These are phyloP conservation scores for Ascocoryne sarcoides DNA, from an alignment of 2,329 filamentous ascomycete species.

Conservation along the genomic window DNA sequence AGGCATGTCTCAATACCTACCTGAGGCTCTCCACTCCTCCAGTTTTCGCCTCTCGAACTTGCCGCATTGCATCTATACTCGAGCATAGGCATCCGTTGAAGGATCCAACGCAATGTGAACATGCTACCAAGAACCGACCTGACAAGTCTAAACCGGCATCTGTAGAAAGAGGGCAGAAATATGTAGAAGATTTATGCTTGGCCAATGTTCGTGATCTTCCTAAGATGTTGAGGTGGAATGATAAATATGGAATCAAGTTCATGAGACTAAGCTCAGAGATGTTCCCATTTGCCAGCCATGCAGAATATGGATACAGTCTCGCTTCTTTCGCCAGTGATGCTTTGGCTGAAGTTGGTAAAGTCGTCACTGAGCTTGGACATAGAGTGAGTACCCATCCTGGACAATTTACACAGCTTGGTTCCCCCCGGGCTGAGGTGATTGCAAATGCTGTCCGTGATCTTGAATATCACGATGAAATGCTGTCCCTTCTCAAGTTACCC, in stretches of 20 bases:
- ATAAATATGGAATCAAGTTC: slow-evolving; percentile 85
- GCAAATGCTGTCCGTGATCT: slow-evolving; percentile 70
- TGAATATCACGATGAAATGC: slow-evolving; percentile 80
- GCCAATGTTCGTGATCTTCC: slow-evolving; percentile 75
- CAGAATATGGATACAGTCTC: slow-evolving; percentile 77
- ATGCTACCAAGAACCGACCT: slow-evolving; percentile 77
- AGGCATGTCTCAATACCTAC: slow-evolving; percentile 91
- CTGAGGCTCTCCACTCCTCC: slow-evolving; percentile 72
- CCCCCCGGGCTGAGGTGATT: slow-evolving; percentile 69
- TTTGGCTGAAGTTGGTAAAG: slow-evolving; percentile 65
- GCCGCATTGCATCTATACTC: slow-evolving; percentile 80
- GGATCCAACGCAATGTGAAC: slow-evolving; percentile 67
- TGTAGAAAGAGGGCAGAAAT: slow-evolving; percentile 56
- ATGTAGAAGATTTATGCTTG: slow-evolving; percentile 68
- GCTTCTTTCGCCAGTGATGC: slow-evolving; percentile 73
- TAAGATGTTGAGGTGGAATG: slow-evolving; percentile 88
- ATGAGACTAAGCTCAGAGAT: slow-evolving; percentile 90
- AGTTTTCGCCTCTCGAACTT: slow-evolving; percentile 85
- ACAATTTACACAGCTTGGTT: slow-evolving; percentile 86
- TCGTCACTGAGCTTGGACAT: slow-evolving; percentile 72
- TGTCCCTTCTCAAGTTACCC: slow-evolving; percentile 67
- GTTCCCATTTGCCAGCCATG: slow-evolving; percentile 92
- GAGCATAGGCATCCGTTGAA: slow-evolving; percentile 77
- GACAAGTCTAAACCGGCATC: slow-evolving; percentile 64
- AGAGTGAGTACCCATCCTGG: slow-evolving; percentile 85